Base-by-base conservation (phyloP, 1,284 basidiomycete genomes). In the Coniferiporia sulphurascens region DNA sequence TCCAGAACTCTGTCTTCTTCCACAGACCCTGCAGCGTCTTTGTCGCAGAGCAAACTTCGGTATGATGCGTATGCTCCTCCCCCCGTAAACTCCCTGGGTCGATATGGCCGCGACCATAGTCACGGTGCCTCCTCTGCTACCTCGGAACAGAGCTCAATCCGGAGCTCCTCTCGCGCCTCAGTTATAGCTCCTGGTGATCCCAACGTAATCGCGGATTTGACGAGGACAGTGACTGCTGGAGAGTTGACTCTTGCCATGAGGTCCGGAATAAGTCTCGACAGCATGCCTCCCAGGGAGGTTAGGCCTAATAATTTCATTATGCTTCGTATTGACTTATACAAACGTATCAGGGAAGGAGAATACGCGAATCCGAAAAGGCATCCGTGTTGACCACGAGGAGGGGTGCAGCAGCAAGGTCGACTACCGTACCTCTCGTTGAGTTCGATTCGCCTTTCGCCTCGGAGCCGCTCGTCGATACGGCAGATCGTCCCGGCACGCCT, bases 381-480 rank as follows among this genome's bases (percentile, higher is more conserved):
- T 17, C 1, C 34, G 41, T 17, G 12, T n/a, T 22, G 5, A 12
- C 12, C 15, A 44, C 8, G 35, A n/a, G 6, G 8, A 44, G 44
- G 19, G 36, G 35, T 15, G 10, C 19, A 7, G 3, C 38, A 50
- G 17, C 45, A 19, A 32, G 59, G 81, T 79, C 68, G 66, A 12
- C n/a, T n/a, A n/a, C 70, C 75, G 50, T 76, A 78, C 34, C 89
- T 68, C 77, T 90, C 48, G 89, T 91, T 62, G 72, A 80, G 6
- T 77, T 91, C 34, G 87, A 90, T 67, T 83, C 85, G 1, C 85
- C 86, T 0, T 86, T 85, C 71, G 71, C 81, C 48, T 67, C 76
- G 15, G 83, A 85, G 61, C 74, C 76, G 72, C 53, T 70, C 68
- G 52, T 59, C 2, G 53, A 59, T 34, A 12, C 48, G 15, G 54